These are phyloP conservation scores for Pseudoperonospora humuli DNA, from an alignment of 352 stramenopile species.

Conservation along the genomic window DNA sequence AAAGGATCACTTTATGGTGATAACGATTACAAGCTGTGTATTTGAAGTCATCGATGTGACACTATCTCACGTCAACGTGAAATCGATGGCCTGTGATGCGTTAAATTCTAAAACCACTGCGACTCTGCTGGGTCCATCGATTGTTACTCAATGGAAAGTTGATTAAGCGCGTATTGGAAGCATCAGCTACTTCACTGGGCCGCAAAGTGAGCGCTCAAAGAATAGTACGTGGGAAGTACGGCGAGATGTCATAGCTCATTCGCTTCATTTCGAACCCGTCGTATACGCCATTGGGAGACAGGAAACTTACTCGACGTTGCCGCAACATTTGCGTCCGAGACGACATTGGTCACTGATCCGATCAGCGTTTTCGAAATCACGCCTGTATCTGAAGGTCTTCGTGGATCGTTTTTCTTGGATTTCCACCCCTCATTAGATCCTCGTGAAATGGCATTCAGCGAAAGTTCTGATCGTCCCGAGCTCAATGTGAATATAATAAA, in stretches of 20 bases:
- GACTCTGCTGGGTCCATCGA: conserved; percentile 13
- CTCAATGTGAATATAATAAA: conserved; percentile 94
- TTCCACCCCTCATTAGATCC: conserved; percentile 74
- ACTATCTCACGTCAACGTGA: conserved; percentile 29
- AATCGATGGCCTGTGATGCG: conserved; percentile 17
- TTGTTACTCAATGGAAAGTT: conserved; percentile 68
- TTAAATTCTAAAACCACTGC: conserved; percentile 22
- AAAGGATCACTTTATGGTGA: conserved; percentile 52
- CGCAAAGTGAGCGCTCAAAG: conserved; percentile 82
- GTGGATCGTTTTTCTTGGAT: conserved; percentile 87
- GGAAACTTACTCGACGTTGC: conserved; percentile 81
- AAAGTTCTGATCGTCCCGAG: conserved; percentile 71
- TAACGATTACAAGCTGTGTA: conserved; percentile 34
- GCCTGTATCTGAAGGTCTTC: conserved; percentile 81
- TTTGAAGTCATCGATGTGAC: conserved; percentile 37
- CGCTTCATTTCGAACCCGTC: conserved; percentile 90
- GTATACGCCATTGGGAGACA: conserved; percentile 86
- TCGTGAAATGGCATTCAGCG: conserved; percentile 81
- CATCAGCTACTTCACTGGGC: conserved; percentile 33
- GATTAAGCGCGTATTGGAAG: conserved; percentile 48
- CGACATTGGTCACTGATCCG: conserved; percentile 5
- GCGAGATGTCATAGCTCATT: conserved; percentile 90
- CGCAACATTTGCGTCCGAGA: conserved; percentile 28
- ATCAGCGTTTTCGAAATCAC: conserved; percentile 84
- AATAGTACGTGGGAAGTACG: conserved; percentile 91